Evolutionary conservation across 2,329 filamentous ascomycete genomes (phyloP).

Genomic region (Macrophomina pseudophaseolina): DNA sequence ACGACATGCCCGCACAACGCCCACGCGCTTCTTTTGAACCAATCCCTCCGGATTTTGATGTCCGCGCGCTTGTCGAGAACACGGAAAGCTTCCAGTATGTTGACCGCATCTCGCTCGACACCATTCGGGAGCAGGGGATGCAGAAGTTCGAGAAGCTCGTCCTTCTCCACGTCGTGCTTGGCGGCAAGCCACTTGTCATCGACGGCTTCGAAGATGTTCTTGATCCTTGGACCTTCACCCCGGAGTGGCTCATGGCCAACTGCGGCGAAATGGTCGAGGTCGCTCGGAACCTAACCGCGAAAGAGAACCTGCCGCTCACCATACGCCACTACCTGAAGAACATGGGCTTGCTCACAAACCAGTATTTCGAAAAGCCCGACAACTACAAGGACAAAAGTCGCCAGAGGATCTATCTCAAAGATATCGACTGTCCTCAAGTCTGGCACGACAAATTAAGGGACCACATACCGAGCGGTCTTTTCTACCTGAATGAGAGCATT

Average conservation of each 20-base stretch:
- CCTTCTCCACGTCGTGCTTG: constrained; percentile 78
- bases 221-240: constrained; percentile 78
- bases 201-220: constrained; percentile 82
- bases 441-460: constrained; percentile 83
- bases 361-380: constrained; percentile 69
- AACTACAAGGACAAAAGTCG: constrained; percentile 80
- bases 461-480: constrained; percentile 79
- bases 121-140: constrained; percentile 76
- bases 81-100: constrained; percentile 88
- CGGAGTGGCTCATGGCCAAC: constrained; percentile 78
- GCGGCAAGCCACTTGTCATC: constrained; percentile 87
- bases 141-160: constrained; percentile 87
- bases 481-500: constrained; percentile 86
- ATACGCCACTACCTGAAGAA: constrained; percentile 89
- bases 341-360: constrained; percentile 81
- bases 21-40: constrained; percentile 91
- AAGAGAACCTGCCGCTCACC: constrained; percentile 79
- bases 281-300: constrained; percentile 78
- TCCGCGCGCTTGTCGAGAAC: constrained; percentile 74
- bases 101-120: constrained; percentile 75
- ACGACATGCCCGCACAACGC: constrained; percentile 74
- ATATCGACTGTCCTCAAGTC: constrained; percentile 89
- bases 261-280: constrained; percentile 84
- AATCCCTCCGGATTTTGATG: constrained; percentile 82
- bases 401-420: constrained; percentile 92